Evolutionary conservation across 1,284 basidiomycete genomes (phyloP).

Genomic region (Lignosus rhinocerotis): DNA sequence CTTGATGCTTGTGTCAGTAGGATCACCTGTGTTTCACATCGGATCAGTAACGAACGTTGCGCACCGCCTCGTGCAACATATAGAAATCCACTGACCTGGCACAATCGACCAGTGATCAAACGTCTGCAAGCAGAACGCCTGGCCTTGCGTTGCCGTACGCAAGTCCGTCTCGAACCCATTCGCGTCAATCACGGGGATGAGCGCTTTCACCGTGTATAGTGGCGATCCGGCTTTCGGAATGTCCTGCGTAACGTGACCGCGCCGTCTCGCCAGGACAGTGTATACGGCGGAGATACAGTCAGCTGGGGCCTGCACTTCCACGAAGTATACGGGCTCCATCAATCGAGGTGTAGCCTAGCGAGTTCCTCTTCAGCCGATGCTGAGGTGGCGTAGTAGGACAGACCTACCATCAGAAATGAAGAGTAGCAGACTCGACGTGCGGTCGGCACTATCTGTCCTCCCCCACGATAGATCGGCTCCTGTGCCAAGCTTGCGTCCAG

Average conservation of each 20-base stretch:
- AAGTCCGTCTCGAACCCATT: conserved; percentile 99
- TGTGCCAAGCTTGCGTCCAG: conserved; percentile 89
- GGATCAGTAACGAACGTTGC: conserved; percentile 14
- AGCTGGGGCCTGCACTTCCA: conserved; percentile 98
- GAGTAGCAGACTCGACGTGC: conserved; percentile 98
- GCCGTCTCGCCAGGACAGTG: conserved; percentile 92
- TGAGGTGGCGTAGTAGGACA: not conserved
- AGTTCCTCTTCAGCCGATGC: not conserved
- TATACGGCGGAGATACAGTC: conserved; percentile 98
- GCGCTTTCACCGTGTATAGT: conserved; percentile 94
- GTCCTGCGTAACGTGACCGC: conserved; percentile 98
- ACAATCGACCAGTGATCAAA: conserved; percentile 99
- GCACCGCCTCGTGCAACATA: conserved; percentile 3
- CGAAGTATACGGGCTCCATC: conserved; percentile 97
- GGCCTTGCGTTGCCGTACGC: conserved; percentile 94
- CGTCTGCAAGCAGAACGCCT: conserved; percentile 94
- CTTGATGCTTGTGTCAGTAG: conserved; percentile 94
- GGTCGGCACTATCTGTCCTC: conserved; percentile 98
- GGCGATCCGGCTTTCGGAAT: conserved; percentile 97
- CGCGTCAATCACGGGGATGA: conserved; percentile 97
- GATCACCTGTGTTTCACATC: conserved; percentile 68
- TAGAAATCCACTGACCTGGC: conserved; percentile 62
- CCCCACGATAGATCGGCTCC: conserved; percentile 96
- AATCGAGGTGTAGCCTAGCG: conserved; percentile 83
- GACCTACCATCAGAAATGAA: conserved; percentile 90